Percentiles rank a stretch among this genome's conserved stretches.
Evolutionary conservation across 257 asterid species (phyloP).

Genomic region (Cruciata laevipes): DNA sequence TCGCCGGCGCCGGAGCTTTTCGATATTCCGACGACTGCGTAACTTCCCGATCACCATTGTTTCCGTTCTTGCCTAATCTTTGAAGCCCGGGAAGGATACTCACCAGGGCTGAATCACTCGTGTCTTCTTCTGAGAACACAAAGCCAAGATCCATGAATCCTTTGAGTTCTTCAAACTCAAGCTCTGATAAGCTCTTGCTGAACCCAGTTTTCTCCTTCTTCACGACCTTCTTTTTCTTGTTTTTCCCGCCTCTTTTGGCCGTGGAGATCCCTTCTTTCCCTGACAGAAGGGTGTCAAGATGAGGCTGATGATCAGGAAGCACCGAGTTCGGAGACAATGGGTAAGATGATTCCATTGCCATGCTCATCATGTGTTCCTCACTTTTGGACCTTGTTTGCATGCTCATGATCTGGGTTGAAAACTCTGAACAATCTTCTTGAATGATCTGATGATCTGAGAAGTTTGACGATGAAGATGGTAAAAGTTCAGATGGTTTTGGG

Average conservation of each 20-base stretch:
- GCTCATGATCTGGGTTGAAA: not conserved
- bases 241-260: not conserved
- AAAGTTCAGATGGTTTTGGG: not conserved
- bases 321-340: conserved; percentile 33
- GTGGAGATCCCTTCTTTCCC: conserved; percentile 9
- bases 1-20: not conserved
- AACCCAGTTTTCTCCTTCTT: conserved; percentile 3
- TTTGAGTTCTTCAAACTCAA: conserved; percentile 48
- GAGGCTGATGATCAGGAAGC: conserved; percentile 8
- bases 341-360: conserved; percentile 11
- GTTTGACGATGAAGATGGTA: not conserved
- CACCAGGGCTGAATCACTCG: conserved; percentile 21
- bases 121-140: conserved; percentile 45
- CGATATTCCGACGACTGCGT: not conserved
- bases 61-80: conserved; percentile 19
- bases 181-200: conserved; percentile 51
- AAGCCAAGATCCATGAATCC: conserved; percentile 68
- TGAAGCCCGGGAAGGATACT: conserved; percentile 51
- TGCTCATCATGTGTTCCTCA: conserved; percentile 24
- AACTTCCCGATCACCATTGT: conserved; percentile 3
- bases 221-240: not conserved
- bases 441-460: not conserved
- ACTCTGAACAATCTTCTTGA: not conserved
- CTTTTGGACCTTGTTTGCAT: conserved; percentile 22
- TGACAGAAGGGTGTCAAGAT: conserved; percentile 20